Base-by-base conservation (phyloP, 164 flowering plant species). In the Aristolochia fimbriata region DNA sequence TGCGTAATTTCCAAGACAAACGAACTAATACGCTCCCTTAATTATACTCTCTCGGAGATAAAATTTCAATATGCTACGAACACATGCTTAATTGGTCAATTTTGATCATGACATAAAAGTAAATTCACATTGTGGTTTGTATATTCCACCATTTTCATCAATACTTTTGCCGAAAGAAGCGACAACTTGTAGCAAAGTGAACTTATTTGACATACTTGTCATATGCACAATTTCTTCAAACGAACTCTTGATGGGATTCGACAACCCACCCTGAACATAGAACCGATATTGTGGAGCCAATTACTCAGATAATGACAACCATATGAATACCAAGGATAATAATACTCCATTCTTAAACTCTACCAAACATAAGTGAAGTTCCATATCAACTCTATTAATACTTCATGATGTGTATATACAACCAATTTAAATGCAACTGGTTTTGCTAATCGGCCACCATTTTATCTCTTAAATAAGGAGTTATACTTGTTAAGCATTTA, bases 351-450 rank as follows among this genome's bases (percentile, higher is more conserved):
- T 53, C 22, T 53, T 20, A 53, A 22, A 12, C 56, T 53, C 56
- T 23, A 27, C 30, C 30, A 27, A 27, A 27, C 30, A 27, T 27
- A 53, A 3, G 23, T n/a, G 24, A 6, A 12, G 22, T 52, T 20
- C 21, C 6, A 20, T 20, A 20, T 20, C 15, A 8, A 7, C 12
- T 53, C 30, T 27, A 27, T 14, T 53, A 9, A 14, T 4, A 53
- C 56, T 53, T 53, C 31, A 6, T 53, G 56, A 53, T 53, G 56
- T 53, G 56, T 53, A 53, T 53, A 23, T 20, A 53, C 56, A 22
- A 53, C 30, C 56, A 53, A 53, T 14, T 15, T 48, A 31, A 31
- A 31, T 7, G 37, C 37, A 31, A 31, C 37, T 7, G 5, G 3
- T 31, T 31, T 7, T 31, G n/a, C 37, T 3, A 31, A 31, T 31